These are phyloP conservation scores for Cercospora citrullina DNA, from an alignment of 2,329 filamentous ascomycete species.

Conservation along the genomic window DNA sequence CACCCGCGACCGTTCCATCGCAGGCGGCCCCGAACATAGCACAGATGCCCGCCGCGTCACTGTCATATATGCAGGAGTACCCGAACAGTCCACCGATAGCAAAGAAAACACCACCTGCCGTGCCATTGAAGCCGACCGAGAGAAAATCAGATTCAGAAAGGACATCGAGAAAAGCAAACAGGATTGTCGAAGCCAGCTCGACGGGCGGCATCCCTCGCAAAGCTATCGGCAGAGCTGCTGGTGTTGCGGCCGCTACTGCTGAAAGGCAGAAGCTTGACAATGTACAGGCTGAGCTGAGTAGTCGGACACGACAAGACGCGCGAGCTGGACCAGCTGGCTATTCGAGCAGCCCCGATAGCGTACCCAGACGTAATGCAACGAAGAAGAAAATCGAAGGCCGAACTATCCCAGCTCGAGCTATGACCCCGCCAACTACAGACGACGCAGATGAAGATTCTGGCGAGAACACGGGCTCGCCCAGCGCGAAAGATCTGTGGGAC, in stretches of 20 bases:
- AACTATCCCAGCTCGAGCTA: constrained; percentile 31
- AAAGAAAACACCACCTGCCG: constrained; percentile 32
- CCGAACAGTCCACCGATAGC: constrained; percentile 41
- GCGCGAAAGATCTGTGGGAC: constrained; percentile 57
- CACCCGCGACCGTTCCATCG: constrained; percentile 6
- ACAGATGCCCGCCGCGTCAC: constrained; percentile 26
- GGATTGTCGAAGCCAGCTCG: constrained; percentile 29
- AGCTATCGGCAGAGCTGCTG: constrained; percentile 36
- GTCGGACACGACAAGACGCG: constrained; percentile 19
- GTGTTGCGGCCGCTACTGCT: constrained; percentile 37
- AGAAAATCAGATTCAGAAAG: constrained; percentile 30
- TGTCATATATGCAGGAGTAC: constrained; percentile 53
- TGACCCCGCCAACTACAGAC: constrained; percentile 48
- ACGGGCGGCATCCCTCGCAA: constrained; percentile 37
- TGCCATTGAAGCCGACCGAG: constrained; percentile 28
- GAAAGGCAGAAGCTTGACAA: constrained; percentile 39
- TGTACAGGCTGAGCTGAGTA: constrained; percentile 26
- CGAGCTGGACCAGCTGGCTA: constrained; percentile 15
- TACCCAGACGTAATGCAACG: constrained; percentile 21
- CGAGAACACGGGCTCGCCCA: constrained; percentile 35
- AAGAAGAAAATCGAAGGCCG: constrained; percentile 32
- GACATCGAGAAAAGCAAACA: constrained; percentile 24
- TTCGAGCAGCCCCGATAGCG: constrained; percentile 25
- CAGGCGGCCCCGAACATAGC: constrained; percentile 11
- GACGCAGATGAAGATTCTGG: constrained; percentile 49